Evolutionary conservation across 2,329 filamentous ascomycete species (phyloP).

Genomic region (Beauveria pseudobassiana): DNA sequence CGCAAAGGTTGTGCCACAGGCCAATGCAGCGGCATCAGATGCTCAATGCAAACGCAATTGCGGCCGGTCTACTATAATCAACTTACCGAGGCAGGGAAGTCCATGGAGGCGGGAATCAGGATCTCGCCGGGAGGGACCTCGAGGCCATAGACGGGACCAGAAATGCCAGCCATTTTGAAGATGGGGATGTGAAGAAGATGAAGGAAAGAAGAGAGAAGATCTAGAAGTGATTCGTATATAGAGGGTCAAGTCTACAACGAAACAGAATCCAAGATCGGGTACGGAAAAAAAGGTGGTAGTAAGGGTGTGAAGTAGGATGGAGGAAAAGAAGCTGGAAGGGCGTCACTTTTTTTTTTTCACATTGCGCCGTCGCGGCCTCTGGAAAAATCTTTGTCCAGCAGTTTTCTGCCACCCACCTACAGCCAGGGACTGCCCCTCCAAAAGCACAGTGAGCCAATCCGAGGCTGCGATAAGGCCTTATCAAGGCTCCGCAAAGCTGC

Average conservation of each 20-base stretch:
- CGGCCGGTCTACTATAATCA: not conserved
- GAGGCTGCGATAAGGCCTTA: conserved; percentile 4
- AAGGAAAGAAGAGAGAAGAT: not conserved
- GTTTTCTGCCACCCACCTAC: conserved; percentile 9
- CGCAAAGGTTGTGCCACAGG: not conserved
- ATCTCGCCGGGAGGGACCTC: conserved; percentile 81
- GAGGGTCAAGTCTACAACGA: conserved; percentile 2
- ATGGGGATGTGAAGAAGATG: conserved; percentile 10
- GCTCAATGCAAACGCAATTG: not conserved
- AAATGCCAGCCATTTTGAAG: conserved; percentile 47
- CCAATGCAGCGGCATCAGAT: not conserved
- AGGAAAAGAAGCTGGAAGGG: conserved; percentile 3
- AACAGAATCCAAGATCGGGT: not conserved
- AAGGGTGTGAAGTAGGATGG: conserved; percentile 1
- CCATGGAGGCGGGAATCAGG: conserved; percentile 68
- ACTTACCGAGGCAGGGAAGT: conserved; percentile 80
- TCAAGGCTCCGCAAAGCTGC: not conserved
- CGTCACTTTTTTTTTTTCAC: conserved; percentile 9
- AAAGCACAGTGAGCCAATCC: not conserved
- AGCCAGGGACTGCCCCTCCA: not conserved
- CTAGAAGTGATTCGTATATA: not conserved
- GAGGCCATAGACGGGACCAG: conserved; percentile 84
- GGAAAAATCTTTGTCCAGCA: conserved; percentile 5
- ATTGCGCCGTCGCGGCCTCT: not conserved
- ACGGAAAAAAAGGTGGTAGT: not conserved